Percentiles rank a stretch among this genome's conserved stretches.
phyloP scores from a whole-genome alignment of 495 filamentous ascomycete genomes.

The Penicillium mononematosum region DNA sequence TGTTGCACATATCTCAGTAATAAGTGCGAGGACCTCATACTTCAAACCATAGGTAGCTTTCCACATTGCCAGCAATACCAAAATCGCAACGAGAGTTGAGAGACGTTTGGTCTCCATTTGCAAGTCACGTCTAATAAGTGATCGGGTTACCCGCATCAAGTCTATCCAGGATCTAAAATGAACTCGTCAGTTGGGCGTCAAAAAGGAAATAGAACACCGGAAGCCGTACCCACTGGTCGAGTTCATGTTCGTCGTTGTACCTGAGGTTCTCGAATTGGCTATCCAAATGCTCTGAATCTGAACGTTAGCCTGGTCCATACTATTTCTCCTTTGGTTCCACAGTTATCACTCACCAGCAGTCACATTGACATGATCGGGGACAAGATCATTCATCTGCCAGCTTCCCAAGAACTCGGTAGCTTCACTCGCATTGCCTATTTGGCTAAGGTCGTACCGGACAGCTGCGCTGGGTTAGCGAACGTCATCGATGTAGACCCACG shows the following conservation, averaged over 20 bases:
- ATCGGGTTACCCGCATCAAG: not conserved
- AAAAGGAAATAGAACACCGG: not conserved
- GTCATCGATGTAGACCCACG: not conserved
- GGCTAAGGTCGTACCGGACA: slow-evolving; percentile 2
- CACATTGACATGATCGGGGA: not conserved
- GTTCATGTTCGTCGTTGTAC: not conserved
- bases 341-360: slow-evolving; percentile 4
- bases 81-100: too few relatives aligned
- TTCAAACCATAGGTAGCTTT: too few relatives aligned
- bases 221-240: not conserved
- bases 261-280: slow-evolving; percentile 1
- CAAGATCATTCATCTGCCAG: not conserved
- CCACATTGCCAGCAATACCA: too few relatives aligned
- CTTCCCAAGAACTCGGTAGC: not conserved
- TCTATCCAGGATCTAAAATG: not conserved
- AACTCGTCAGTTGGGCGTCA: not conserved
- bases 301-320: not conserved
- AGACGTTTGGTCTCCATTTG: too few relatives aligned
- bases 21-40: too few relatives aligned
- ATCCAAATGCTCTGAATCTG: not conserved
- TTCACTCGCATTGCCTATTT: not conserved
- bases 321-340: not conserved
- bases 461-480: not conserved
- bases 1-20: too few relatives aligned
- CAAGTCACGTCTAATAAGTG: too few relatives aligned